Evolutionary conservation across 352 stramenopile species (phyloP).

Genomic region (Discostella stelligera): DNA sequence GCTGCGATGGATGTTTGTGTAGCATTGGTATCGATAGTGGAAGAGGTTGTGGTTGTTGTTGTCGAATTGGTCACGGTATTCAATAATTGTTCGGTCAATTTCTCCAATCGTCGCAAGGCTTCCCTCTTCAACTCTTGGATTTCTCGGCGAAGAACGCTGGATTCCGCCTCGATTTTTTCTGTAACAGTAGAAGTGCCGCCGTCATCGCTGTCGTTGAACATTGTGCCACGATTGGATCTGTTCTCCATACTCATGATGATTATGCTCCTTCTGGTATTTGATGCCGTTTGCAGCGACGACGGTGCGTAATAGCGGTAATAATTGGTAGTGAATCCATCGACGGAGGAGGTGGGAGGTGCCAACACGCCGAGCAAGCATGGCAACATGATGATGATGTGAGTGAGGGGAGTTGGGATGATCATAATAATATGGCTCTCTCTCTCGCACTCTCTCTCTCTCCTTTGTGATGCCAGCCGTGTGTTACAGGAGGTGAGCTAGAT

Average conservation of each 20-base stretch:
- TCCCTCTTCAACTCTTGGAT: conserved; percentile 65
- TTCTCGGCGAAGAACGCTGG: conserved; percentile 54
- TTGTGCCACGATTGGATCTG: no score
- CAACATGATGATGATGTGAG: neutral
- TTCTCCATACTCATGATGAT: neutral
- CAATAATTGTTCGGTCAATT: conserved; percentile 54
- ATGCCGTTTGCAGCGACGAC: neutral
- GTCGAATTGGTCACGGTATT: neutral
- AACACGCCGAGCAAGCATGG: neutral
- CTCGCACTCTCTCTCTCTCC: no score
- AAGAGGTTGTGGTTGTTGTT: neutral
- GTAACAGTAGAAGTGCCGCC: conserved; percentile 15
- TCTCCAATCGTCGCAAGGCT: conserved; percentile 52
- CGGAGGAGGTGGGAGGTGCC: no score
- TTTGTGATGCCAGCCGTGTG: no score
- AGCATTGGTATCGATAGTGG: neutral
- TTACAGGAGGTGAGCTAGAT: no score
- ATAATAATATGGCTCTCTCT: no score
- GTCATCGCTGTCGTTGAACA: neutral
- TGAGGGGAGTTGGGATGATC: neutral
- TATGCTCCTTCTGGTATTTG: neutral
- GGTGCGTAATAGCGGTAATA: neutral
- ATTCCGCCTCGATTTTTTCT: conserved; percentile 46
- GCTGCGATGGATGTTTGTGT: neutral
- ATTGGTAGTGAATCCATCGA: neutral